Base-by-base conservation (phyloP, 768 basidiomycete genomes). In the Boletus fagicola region DNA sequence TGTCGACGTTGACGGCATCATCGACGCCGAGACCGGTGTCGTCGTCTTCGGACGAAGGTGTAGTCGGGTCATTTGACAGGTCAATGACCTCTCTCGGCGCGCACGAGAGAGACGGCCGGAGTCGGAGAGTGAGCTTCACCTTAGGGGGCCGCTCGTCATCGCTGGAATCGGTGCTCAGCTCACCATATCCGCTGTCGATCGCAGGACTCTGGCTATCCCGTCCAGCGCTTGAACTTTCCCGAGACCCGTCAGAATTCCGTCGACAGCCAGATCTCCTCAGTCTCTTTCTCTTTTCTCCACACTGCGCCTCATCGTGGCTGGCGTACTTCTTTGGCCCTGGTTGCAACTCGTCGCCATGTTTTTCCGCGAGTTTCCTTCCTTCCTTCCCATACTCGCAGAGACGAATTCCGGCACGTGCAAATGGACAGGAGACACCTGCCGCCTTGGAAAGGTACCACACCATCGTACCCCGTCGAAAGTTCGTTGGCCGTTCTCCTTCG, bases 371-470 rank as follows among this genome's bases (percentile, higher is more conserved):
- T 65, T 59, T 51, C 63, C 72, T 81, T 35, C 80, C 80, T 56
- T 77, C 75, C 66, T 84, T 81, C 20, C 75, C 76, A 68, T 88
- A 88, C 45, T 90, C 83, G 68, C 81, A 86, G 4, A 89, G 78
- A 38, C 83, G 78, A 49, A 92, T 86, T n/a, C 88, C 87, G 1
- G 81, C 85, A 56, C 83, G 78, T 6, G 85, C 75, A 68, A 92
- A 92, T 5, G 89, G 89, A 71, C 89, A 91, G 0, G 85, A 83
- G 7, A 84, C 80, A 49, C 90, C 90, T 10, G 88, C 83, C 18
- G 86, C 87, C 62, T 83, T 81, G 68, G 84, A 85, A 57, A 92
- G 78, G 70, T 90, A 92, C 88, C 88, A 92, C 16, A 92, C 88
- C 65, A 83, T 82, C 44, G 89, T 92, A 31, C 90, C 90, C 36